phyloP scores from a whole-genome alignment of 2,329 filamentous ascomycete genomes.

The Stagonosporopsis vannaccii region DNA sequence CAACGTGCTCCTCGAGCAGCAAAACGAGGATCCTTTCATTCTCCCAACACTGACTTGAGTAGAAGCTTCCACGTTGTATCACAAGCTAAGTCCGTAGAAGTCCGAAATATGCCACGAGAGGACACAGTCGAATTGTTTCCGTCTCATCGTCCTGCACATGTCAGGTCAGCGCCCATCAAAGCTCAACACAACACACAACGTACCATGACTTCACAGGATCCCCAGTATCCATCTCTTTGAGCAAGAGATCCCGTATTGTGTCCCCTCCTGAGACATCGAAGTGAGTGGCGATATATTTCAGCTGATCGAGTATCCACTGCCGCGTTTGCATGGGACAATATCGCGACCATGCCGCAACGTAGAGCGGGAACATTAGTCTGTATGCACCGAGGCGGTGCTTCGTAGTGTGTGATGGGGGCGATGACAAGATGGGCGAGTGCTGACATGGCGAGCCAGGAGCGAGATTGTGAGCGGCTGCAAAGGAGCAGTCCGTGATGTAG shows the following conservation, averaged over 20 bases:
- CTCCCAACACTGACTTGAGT: too few relatives aligned
- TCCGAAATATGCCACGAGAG: neutral
- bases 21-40: too few relatives aligned
- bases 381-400: neutral
- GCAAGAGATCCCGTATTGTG: neutral
- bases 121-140: neutral
- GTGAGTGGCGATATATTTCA: neutral
- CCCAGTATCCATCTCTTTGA: neutral
- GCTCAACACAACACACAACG: neutral
- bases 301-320: neutral
- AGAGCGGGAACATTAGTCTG: neutral
- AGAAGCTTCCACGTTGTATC: neutral
- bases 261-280: neutral
- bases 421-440: too few relatives aligned
- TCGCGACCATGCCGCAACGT: constrained; percentile 6
- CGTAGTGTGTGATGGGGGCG: neutral
- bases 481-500: neutral
- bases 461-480: neutral
- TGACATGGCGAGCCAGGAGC: neutral
- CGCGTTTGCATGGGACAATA: neutral
- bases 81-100: neutral
- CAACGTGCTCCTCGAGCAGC: neutral
- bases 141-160: neutral
- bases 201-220: neutral
- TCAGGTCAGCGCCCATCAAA: neutral